Evolutionary conservation across 2,329 filamentous ascomycete genomes (phyloP).

Genomic region (Beauveria pseudobassiana): DNA sequence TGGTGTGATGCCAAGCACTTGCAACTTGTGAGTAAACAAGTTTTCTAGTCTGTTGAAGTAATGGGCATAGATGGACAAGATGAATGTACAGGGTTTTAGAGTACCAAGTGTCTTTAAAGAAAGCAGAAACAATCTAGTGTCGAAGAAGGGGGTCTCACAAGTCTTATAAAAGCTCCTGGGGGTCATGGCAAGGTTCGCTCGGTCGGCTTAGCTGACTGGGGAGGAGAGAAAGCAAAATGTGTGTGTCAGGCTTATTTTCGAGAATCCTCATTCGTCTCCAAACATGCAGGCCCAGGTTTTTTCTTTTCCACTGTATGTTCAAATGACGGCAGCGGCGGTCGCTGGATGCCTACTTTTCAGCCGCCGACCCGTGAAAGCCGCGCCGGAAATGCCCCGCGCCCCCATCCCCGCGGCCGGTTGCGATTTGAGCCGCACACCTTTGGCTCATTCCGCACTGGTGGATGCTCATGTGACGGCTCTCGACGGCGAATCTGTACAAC

Average conservation of each 20-base stretch:
- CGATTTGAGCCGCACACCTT: not conserved
- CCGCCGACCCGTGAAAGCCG: not conserved
- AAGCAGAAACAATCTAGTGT: not conserved
- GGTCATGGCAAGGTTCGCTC: not conserved
- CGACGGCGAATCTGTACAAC: not conserved
- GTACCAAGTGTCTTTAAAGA: not conserved
- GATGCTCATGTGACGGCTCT: constrained; percentile 3
- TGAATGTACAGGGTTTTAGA: not conserved
- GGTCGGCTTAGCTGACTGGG: constrained; percentile 1
- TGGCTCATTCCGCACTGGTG: constrained; percentile 4
- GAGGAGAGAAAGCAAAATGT: not conserved
- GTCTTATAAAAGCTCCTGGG: not conserved
- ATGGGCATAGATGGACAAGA: not conserved
- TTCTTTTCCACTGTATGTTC: not conserved
- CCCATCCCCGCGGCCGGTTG: not conserved
- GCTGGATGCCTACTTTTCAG: not conserved
- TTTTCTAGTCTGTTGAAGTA: not conserved
- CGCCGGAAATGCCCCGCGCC: constrained; percentile 9
- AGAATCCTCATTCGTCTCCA: constrained; percentile 1
- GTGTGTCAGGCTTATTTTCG: constrained; percentile 6
- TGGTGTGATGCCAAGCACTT: not conserved
- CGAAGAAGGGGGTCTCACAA: not conserved
- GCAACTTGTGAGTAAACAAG: no score
- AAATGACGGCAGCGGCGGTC: not conserved
- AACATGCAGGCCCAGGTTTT: no score